Conservation (phyloP, 2,329 filamentous ascomycete species). For the Aspergillus glaucus region DNA sequence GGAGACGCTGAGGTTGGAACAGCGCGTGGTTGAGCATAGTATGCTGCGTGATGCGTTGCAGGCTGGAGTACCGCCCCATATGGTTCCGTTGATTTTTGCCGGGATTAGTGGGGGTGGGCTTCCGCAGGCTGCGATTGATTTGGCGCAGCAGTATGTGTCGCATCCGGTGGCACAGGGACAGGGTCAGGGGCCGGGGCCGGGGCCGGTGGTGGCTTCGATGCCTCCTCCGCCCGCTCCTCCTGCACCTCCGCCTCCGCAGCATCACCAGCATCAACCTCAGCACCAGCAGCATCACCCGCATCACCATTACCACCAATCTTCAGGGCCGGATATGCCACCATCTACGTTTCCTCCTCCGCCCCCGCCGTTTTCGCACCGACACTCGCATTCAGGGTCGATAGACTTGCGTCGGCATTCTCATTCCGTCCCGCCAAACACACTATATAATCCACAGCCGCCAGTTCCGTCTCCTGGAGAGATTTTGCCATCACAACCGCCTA, state of each 20-base stretch:
- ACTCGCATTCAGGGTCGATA: slow-evolving; percentile 8
- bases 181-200: neutral
- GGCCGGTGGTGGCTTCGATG: neutral
- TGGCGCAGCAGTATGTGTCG: slow-evolving; percentile 60
- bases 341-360: slow-evolving; percentile 1
- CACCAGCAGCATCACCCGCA: slow-evolving; percentile 10
- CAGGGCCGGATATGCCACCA: neutral
- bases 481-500: slow-evolving; percentile 19
- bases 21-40: slow-evolving; percentile 64
- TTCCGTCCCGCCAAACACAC: slow-evolving; percentile 24
- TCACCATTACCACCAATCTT: slow-evolving; percentile 12
- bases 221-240: slow-evolving; percentile 5
- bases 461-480: slow-evolving; percentile 11
- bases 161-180: slow-evolving; percentile 15
- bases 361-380: slow-evolving; percentile 10
- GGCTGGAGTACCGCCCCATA: slow-evolving; percentile 64
- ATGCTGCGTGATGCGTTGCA: slow-evolving; percentile 64
- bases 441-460: slow-evolving; percentile 21
- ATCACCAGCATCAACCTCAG: slow-evolving; percentile 11
- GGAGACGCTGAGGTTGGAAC: slow-evolving; percentile 63
- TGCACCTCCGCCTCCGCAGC: slow-evolving; percentile 15
- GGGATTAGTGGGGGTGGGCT: slow-evolving; percentile 60
- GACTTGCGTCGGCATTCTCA: slow-evolving; percentile 15
- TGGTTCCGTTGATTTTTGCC: slow-evolving; percentile 70
- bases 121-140: slow-evolving; percentile 58